Base-by-base conservation (phyloP, 768 basidiomycete species). In the Galerina sulciceps region DNA sequence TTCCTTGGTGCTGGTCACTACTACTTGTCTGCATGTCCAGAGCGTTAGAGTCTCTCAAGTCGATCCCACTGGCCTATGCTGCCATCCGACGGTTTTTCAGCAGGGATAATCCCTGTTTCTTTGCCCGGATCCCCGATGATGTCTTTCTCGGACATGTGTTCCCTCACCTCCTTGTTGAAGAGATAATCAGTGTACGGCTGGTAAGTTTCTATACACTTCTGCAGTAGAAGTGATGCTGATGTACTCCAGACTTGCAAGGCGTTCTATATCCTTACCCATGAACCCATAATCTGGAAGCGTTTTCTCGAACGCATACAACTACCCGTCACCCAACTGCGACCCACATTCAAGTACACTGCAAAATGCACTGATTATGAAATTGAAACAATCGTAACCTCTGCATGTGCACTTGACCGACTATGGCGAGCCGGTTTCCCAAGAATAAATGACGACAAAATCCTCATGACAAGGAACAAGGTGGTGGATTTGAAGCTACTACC, bases 201-300 rank as follows among this genome's bases (percentile, higher is more conserved):
- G 82, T 84, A 55, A 41, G 73, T 57, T 4, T 34, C 9, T 31
- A 13, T 5, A 36, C 15, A 36, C 17, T 37, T 13, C 23, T 22
- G 15, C 15, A 8, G 13, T 45, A 2, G 23, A 42, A n/a, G 20
- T 8, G 26, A 14, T 43, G 37, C 15, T 46, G 1, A 43, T 52
- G 15, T 9, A 31, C 40, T 11, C 23, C 48, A 88, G 89, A 83
- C 85, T 31, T 84, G 79, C 75, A 85, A 79, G 63, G 67, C 79
- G 3, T 85, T 85, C 63, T 88, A 82, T 64, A 69, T 85, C 31
- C 76, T 90, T 57, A 88, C 87, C 0, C 86, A 89, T 56, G 83
- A 89, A 61, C 82, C 87, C 15, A 72, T 83, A 45, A 84, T 90
- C 40, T 90, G 89, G 89, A 88, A 86, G 68, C 81, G 82, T 15